A percentile compares a stretch with the other conserved stretches of the same genome.
Evolutionary conservation across 805 yeast species (phyloP).

Genomic region (Saccharomycodes ludwigii): DNA sequence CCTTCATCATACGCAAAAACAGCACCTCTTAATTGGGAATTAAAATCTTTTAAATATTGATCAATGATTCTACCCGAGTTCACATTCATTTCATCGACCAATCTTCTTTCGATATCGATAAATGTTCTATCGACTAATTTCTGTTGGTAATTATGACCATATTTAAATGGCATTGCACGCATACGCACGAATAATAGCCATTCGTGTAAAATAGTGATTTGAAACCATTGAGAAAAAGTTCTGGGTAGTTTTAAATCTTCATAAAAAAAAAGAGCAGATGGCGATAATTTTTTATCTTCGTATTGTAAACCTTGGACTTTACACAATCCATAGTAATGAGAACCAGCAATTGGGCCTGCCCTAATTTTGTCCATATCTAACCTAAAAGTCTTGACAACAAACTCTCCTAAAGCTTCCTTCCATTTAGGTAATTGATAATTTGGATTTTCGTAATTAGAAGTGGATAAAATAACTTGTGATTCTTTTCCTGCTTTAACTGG

Average conservation of each 20-base stretch:
- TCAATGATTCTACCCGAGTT: slow-evolving; percentile 71
- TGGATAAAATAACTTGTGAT: slow-evolving; percentile 24
- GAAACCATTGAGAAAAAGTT: slow-evolving; percentile 94
- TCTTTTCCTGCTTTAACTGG: slow-evolving; percentile 21
- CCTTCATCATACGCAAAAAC: slow-evolving; percentile 92
- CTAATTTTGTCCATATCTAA: slow-evolving; percentile 87
- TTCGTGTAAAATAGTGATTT: slow-evolving; percentile 76
- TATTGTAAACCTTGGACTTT: slow-evolving; percentile 72
- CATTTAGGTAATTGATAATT: slow-evolving; percentile 33
- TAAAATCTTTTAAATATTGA: slow-evolving; percentile 78
- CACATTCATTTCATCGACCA: slow-evolving; percentile 79
- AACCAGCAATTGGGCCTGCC: slow-evolving; percentile 92
- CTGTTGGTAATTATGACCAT: slow-evolving; percentile 84
- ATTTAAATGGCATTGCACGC: slow-evolving; percentile 90
- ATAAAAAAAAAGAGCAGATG: slow-evolving; percentile 74
- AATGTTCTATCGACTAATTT: slow-evolving; percentile 81
- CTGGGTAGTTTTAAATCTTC: slow-evolving; percentile 70
- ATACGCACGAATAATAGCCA: slow-evolving; percentile 92
- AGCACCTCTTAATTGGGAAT: slow-evolving; percentile 79
- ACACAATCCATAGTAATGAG: slow-evolving; percentile 75
- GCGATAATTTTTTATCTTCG: slow-evolving; percentile 59
- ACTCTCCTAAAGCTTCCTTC: slow-evolving; percentile 52
- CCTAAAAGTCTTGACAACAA: slow-evolving; percentile 44
- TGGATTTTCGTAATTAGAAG: slow-evolving; percentile 27
- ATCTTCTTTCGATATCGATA: slow-evolving; percentile 76